These are phyloP conservation scores for Zymoseptoria tritici DNA, from an alignment of 2,329 filamentous ascomycete species.

Conservation along the genomic window DNA sequence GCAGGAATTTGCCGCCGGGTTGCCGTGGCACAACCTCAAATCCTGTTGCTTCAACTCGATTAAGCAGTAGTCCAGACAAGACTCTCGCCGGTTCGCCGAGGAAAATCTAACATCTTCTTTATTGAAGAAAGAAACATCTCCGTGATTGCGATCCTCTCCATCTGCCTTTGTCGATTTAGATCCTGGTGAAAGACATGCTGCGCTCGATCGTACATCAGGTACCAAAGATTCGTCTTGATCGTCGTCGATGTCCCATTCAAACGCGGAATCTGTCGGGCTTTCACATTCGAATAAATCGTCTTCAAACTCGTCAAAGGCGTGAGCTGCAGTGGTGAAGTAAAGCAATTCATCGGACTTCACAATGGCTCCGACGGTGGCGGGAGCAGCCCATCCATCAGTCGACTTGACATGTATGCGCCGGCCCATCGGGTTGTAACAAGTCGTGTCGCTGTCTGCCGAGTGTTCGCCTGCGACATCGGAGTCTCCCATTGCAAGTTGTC, in stretches of 20 bases:
- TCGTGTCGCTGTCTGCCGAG: neutral
- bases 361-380: slow-evolving; percentile 2
- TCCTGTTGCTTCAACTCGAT: neutral
- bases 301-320: neutral
- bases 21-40: neutral
- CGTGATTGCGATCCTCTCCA: neutral
- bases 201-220: neutral
- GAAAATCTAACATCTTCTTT: slow-evolving; percentile 4
- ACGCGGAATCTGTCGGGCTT: neutral
- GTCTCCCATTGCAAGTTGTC: slow-evolving; percentile 1
- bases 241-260: slow-evolving; percentile 1
- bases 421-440: slow-evolving; percentile 1
- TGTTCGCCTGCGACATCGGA: neutral
- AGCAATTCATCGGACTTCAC: slow-evolving; percentile 1
- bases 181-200: neutral
- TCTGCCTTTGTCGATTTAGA: neutral
- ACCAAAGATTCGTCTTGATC: neutral
- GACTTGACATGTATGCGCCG: neutral
- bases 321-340: slow-evolving; percentile 6
- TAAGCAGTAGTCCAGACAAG: slow-evolving; percentile 4
- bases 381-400: neutral
- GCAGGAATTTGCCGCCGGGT: neutral
- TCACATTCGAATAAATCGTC: neutral
- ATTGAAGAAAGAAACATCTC: neutral
- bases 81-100: neutral